Percentiles rank a stretch among this genome's conserved stretches.
phyloP scores from a whole-genome alignment of 345 rosid species.

The Eucalyptus victrix region DNA sequence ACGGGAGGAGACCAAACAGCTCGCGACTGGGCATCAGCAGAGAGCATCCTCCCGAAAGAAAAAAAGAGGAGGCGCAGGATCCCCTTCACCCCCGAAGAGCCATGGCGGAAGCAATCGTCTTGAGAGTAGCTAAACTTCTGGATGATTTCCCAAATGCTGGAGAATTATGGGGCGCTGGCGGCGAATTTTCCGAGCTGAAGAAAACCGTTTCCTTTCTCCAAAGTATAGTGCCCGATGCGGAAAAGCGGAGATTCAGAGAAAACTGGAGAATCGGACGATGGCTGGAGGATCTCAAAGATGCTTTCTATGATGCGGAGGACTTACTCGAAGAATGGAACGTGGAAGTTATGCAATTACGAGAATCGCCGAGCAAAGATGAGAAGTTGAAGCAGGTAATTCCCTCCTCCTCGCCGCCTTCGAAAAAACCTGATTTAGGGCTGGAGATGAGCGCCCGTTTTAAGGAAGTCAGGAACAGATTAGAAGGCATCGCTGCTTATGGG shows the following conservation, averaged over 20 bases:
- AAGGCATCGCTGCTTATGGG: neutral
- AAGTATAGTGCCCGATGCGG: neutral
- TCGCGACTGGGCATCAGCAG: too few species aligned
- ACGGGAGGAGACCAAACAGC: too few species aligned
- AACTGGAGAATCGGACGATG: accelerated
- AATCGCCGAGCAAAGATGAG: too few species aligned
- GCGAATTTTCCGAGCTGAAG: neutral
- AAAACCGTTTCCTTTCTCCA: neutral
- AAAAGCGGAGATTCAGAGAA: neutral
- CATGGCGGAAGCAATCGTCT: neutral
- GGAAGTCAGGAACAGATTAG: accelerated
- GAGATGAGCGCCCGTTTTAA: neutral
- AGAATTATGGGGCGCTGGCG: neutral
- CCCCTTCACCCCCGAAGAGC: neutral
- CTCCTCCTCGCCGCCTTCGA: too few species aligned
- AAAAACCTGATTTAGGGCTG: too few species aligned
- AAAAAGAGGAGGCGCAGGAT: neutral
- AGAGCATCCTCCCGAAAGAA: neutral
- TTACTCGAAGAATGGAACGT: too few species aligned
- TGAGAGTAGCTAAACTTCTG: neutral
- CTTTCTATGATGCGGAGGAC: too few species aligned
- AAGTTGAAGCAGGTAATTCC: too few species aligned
- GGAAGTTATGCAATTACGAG: accelerated
- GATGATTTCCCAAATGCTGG: accelerated
- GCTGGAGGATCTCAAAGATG: accelerated